Base-by-base conservation (phyloP, 2,329 filamentous ascomycete species). In the Chrysoporthe puriensis region DNA sequence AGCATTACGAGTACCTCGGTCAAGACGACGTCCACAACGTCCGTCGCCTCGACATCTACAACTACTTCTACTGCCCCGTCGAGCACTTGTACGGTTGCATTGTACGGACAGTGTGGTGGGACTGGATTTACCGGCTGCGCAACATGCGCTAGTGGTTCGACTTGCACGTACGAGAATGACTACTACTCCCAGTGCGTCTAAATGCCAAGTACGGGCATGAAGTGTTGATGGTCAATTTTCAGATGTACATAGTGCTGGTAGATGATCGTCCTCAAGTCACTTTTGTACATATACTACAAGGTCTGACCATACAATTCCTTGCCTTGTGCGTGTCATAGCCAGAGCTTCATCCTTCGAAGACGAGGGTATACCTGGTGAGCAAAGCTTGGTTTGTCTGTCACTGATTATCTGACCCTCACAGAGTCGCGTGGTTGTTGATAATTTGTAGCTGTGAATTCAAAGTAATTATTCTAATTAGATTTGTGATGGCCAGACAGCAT, bases 81-180 rank as follows among this genome's bases (percentile, higher is more conserved):
- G 2, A 56, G 69, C n/a, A 70, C 68, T 2, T 63, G 66, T 5
- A 72, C 74, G 5, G 71, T 72, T 5, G 43, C 72, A n/a, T 64
- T 75, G 66, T 80, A 75, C 68, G 77, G 73, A 1, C 78, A 80
- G 72, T 80, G 78, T 67, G 78, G 79, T 52, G 79, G 79, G 4
- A 74, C 66, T 14, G 74, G 73, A 42, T 81, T 73, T 67, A 74
- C 73, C 1, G 79, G 79, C 2, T 76, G 78, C 69, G 77, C 74
- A 0, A 70, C 67, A 7, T 81, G 79, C 68, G 74, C 73, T 5
- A 68, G 74, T 4, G 77, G 77, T 5, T 74, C 69, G 26, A 76
- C 77, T 7, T 81, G 79, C 70, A 70, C 72, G 42, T 64, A 66
- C n/a, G 59, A 67, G 13, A 79, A 78, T 58, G 71, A 75, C 5